These are phyloP conservation scores for Teratosphaeria destructans DNA, from an alignment of 2,329 filamentous ascomycete genomes.

Conservation along the genomic window DNA sequence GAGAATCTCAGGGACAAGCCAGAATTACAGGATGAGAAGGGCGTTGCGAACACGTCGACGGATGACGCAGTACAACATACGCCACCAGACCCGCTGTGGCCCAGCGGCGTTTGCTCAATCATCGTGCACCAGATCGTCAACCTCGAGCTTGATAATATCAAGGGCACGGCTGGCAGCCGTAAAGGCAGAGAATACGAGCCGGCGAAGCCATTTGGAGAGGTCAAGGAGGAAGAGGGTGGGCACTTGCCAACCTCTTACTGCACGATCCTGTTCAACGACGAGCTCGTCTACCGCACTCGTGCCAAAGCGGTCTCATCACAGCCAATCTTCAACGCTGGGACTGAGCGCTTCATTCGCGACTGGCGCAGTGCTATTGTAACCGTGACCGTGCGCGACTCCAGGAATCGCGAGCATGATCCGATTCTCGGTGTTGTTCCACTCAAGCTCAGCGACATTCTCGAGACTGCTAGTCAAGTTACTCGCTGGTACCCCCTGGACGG, in stretches of 20 bases:
- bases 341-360: constrained; percentile 83
- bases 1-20: constrained; percentile 61
- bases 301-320: constrained; percentile 88
- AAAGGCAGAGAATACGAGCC: constrained; percentile 85
- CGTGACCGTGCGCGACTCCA: constrained; percentile 75
- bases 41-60: constrained; percentile 57
- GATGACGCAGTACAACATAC: constrained; percentile 84
- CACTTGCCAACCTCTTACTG: constrained; percentile 85
- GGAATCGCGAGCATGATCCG: constrained; percentile 86
- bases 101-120: constrained; percentile 75
- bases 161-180: constrained; percentile 69
- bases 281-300: constrained; percentile 85
- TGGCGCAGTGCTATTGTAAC: constrained; percentile 85
- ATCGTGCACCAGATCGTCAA: constrained; percentile 93
- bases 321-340: constrained; percentile 95
- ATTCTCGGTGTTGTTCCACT: constrained; percentile 86
- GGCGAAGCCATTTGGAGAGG: constrained; percentile 72
- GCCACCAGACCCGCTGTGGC: constrained; percentile 92
- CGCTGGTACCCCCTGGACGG: constrained; percentile 96
- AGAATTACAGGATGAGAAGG: constrained; percentile 81
- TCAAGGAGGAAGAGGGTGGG: constrained; percentile 71
- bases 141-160: constrained; percentile 81
- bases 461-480: constrained; percentile 76
- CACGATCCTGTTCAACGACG: constrained; percentile 81
- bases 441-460: constrained; percentile 76